phyloP scores from a whole-genome alignment of 371 early-diverging fungal species.

The Chytridiales sp. region DNA sequence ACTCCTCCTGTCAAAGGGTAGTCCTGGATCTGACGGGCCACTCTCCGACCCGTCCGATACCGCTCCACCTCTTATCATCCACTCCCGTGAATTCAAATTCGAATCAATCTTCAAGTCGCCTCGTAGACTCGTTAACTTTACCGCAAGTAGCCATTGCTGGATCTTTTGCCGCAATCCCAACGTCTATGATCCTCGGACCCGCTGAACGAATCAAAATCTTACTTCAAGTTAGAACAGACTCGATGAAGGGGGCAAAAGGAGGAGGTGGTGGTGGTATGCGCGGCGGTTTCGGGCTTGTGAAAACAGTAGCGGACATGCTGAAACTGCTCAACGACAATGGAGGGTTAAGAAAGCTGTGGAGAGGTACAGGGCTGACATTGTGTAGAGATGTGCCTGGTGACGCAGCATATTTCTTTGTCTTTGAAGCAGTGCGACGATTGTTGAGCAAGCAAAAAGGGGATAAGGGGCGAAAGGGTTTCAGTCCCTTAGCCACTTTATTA shows the following conservation, averaged over 20 bases:
- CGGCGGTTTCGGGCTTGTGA: too few species aligned
- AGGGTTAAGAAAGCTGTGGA: conserved; percentile 32
- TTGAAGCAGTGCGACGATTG: conserved; percentile 39
- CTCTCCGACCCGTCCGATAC: too few species aligned
- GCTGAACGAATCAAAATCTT: conserved; percentile 49
- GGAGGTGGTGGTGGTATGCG: not conserved
- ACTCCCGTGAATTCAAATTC: not conserved
- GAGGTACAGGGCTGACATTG: conserved; percentile 44
- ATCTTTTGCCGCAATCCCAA: conserved; percentile 43
- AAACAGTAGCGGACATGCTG: conserved; percentile 3
- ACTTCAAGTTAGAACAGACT: conserved; percentile 33
- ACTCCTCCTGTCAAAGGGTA: conserved; percentile 2
- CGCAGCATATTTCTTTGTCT: conserved; percentile 86
- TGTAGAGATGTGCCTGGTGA: conserved; percentile 86
- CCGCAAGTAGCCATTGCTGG: conserved; percentile 31
- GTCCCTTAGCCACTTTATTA: conserved; percentile 73
- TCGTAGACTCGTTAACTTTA: conserved; percentile 22
- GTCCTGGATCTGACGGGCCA: conserved; percentile 11
- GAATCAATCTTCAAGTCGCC: not conserved
- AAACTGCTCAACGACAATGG: conserved; percentile 13
- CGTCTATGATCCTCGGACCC: conserved; percentile 41
- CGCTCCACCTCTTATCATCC: too few species aligned
- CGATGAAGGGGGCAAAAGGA: not conserved
- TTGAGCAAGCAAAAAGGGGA: conserved; percentile 35
- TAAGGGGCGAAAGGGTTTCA: conserved; percentile 26